Evolutionary conservation across 1,284 basidiomycete genomes (phyloP).

Genomic region (Ustilago sp.): DNA sequence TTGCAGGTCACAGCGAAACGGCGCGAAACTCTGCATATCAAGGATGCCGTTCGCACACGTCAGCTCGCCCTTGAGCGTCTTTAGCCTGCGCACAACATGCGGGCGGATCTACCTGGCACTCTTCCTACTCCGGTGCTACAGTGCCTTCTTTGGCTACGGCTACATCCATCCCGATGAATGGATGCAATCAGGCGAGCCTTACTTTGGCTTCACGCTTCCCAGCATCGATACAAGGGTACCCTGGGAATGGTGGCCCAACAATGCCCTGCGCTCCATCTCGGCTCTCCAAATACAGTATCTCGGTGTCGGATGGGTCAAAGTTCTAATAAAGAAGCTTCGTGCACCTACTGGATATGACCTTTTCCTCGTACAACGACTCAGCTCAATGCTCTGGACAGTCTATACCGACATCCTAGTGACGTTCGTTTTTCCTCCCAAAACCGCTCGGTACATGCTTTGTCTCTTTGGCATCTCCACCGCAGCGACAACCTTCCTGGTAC

Average conservation of each 20-base stretch:
- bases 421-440: slow-evolving; percentile 8
- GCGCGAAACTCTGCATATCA: not conserved
- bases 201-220: slow-evolving; percentile 16
- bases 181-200: slow-evolving; percentile 69
- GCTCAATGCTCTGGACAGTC: slow-evolving; percentile 22
- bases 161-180: slow-evolving; percentile 70
- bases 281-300: slow-evolving; percentile 18
- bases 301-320: not conserved
- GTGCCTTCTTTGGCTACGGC: slow-evolving; percentile 59
- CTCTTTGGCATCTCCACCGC: slow-evolving; percentile 58
- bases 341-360: slow-evolving; percentile 7
- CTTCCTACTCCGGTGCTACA: slow-evolving; percentile 52
- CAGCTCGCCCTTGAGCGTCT: slow-evolving; percentile 9
- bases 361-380: slow-evolving; percentile 23
- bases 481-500: slow-evolving; percentile 63
- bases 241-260: slow-evolving; percentile 42
- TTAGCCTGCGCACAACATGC: slow-evolving; percentile 20
- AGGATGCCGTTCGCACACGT: not conserved
- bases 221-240: slow-evolving; percentile 8
- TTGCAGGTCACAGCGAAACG: not conserved
- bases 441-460: slow-evolving; percentile 25
- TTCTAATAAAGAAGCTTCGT: not conserved
- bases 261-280: slow-evolving; percentile 28
- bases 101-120: slow-evolving; percentile 47
- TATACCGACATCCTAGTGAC: slow-evolving; percentile 18